Evolutionary conservation across 2,329 filamentous ascomycete genomes (phyloP).

Genomic region (Hysterium pulicare): DNA sequence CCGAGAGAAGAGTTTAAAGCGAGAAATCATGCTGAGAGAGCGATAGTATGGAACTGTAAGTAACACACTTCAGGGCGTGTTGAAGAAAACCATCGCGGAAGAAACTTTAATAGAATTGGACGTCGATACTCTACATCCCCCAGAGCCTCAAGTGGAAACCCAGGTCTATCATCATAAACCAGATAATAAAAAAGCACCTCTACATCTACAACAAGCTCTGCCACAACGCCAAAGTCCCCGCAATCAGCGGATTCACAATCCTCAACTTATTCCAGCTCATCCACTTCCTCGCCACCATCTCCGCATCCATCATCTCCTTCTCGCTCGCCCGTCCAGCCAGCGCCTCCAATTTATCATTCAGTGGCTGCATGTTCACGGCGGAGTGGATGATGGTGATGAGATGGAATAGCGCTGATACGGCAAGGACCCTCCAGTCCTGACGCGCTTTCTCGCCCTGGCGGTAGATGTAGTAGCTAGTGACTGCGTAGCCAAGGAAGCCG

Average conservation of each 20-base stretch:
- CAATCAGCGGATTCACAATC: constrained; percentile 33
- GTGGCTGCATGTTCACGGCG: constrained; percentile 51
- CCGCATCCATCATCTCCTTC: constrained; percentile 30
- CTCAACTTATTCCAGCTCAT: constrained; percentile 34
- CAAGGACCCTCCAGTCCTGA: constrained; percentile 47
- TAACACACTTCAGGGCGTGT: too few species aligned
- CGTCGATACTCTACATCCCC: too few species aligned
- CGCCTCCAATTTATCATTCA: constrained; percentile 48
- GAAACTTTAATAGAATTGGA: too few species aligned
- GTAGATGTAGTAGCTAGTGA: constrained; percentile 39
- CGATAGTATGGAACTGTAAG: too few species aligned
- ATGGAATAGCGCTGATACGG: constrained; percentile 44
- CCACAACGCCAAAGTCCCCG: constrained; percentile 31
- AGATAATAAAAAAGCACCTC: neutral
- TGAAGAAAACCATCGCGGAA: too few species aligned
- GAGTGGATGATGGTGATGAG: constrained; percentile 49
- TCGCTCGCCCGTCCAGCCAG: constrained; percentile 31
- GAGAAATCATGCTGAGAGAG: too few species aligned
- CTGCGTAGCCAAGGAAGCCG: constrained; percentile 48
- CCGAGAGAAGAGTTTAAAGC: too few species aligned
- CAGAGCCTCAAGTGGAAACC: too few species aligned
- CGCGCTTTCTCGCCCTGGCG: constrained; percentile 22
- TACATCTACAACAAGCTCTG: constrained; percentile 19
- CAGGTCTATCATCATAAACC: too few species aligned
- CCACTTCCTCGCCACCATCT: constrained; percentile 34